Base-by-base conservation (phyloP, 371 early-diverging fungal species). In the Mucor mucedo region DNA sequence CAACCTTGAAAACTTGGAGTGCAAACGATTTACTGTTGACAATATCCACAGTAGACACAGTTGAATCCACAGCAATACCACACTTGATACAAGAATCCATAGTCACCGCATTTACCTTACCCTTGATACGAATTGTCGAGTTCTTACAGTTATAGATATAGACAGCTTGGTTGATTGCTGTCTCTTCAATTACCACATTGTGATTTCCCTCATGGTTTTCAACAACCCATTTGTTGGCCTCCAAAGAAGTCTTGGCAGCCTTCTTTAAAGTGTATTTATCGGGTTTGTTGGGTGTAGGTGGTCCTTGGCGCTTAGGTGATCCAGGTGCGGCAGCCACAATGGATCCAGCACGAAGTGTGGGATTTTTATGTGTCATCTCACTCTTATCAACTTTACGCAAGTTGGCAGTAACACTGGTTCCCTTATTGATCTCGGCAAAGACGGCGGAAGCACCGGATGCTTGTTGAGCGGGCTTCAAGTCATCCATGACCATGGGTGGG, bases 291-390 rank as follows among this genome's bases (percentile, higher is more conserved):
- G 91, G 85, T 8, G 89, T 84, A 5, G 89, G 79, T 33, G 87
- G 87, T 6, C 83, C 85, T 54, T 84, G 80, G 30, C 77, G 80
- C 68, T 85, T 86, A 3, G 82, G 77, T 32, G 79, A 66, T 16
- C 70, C 63, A 55, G 70, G 67, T 11, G 60, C 39, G 2, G 58
- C 55, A 45, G 53, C 38, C 2, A 90, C 92, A 48, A 84, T 75
- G 35, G 87, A 79, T 40, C 82, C 69, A 4, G 86, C 87, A 28
- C 97, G 87, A 16, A 97, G 76, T 16, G 81, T 86, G 1, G 97
- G 97, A 82, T 96, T 97, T 79, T 98, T 98, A 84, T 97, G 97
- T 11, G 96, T 96, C 97, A 96, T 97, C 73, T 98, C 89, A 57
- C 86, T 86, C 80, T 90, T 93, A 63, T 96, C 95, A 1, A 98